Percentiles rank a stretch among this genome's conserved stretches.
These are phyloP conservation scores for Penicillium digitatum DNA, from an alignment of 2,329 filamentous ascomycete species.

Conservation along the genomic window DNA sequence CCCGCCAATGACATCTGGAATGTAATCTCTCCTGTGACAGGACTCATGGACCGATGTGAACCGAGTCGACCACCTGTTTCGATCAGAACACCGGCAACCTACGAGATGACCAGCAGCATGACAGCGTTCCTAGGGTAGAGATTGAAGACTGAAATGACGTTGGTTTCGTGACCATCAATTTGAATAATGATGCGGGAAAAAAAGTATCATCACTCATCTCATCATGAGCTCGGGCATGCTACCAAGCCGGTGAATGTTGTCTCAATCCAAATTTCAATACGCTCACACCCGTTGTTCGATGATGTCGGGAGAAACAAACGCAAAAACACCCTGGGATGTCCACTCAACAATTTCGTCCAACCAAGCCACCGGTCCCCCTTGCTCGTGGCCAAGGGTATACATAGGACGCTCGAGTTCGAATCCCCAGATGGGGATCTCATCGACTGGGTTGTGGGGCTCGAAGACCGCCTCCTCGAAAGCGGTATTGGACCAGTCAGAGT, in stretches of 20 bases:
- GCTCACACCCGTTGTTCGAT: neutral
- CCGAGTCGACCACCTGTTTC: neutral
- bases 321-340: neutral
- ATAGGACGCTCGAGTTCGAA: neutral
- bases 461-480: neutral
- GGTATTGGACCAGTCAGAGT: neutral
- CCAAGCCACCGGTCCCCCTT: neutral
- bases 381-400: neutral
- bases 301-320: neutral
- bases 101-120: neutral
- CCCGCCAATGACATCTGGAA: neutral
- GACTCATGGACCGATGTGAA: neutral
- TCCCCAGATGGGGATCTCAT: neutral
- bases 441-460: neutral
- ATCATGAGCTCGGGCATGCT: neutral
- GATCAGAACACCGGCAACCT: neutral
- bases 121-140: neutral
- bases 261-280: neutral
- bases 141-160: too few relatives aligned
- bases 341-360: neutral
- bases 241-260: neutral
- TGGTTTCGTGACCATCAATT: neutral
- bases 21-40: neutral
- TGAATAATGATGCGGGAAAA: neutral
- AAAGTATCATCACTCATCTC: neutral